Percentiles rank a stretch among this genome's conserved stretches.
phyloP scores from a whole-genome alignment of 164 flowering plant species.

The Cinnamomum chago region DNA sequence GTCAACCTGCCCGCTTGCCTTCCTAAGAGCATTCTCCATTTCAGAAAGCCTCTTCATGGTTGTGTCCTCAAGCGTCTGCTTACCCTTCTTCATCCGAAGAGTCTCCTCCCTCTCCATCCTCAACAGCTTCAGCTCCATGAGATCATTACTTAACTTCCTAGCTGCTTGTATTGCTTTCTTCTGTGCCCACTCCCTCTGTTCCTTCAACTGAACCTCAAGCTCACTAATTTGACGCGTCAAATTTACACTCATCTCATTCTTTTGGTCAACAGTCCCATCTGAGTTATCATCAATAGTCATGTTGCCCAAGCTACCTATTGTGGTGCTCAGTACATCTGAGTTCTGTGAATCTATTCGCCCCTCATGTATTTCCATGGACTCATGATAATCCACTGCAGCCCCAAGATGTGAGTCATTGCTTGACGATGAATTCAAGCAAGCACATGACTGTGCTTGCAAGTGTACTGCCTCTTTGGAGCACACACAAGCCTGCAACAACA shows the following conservation, averaged over 20 bases:
- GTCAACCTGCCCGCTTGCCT: slow-evolving; percentile 88
- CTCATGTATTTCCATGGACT: slow-evolving; percentile 10
- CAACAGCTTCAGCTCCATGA: slow-evolving; percentile 81
- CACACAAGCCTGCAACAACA: slow-evolving; percentile 78
- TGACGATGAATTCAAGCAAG: slow-evolving; percentile 29
- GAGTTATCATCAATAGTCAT: slow-evolving; percentile 69
- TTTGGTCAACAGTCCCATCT: slow-evolving; percentile 55
- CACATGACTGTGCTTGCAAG: slow-evolving; percentile 35
- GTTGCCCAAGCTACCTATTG: slow-evolving; percentile 73
- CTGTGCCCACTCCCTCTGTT: slow-evolving; percentile 95
- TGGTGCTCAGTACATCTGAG: slow-evolving; percentile 48
- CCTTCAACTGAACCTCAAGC: slow-evolving; percentile 73
- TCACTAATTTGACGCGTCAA: slow-evolving; percentile 72
- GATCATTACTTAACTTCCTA: slow-evolving; percentile 75
- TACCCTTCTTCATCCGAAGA: slow-evolving; percentile 78
- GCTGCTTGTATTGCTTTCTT: slow-evolving; percentile 99
- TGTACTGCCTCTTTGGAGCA: slow-evolving; percentile 41
- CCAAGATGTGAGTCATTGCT: slow-evolving; percentile 21
- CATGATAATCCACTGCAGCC: too few relatives aligned
- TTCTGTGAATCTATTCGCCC: slow-evolving; percentile 33
- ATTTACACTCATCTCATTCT: slow-evolving; percentile 59
- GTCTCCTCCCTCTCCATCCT: slow-evolving; percentile 92
- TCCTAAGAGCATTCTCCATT: slow-evolving; percentile 90
- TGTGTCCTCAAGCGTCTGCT: slow-evolving; percentile 73
- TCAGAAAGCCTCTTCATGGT: slow-evolving; percentile 86